These are phyloP conservation scores for Fistulinella cinereoalba DNA, from an alignment of 1,284 basidiomycete species.

Conservation along the genomic window DNA sequence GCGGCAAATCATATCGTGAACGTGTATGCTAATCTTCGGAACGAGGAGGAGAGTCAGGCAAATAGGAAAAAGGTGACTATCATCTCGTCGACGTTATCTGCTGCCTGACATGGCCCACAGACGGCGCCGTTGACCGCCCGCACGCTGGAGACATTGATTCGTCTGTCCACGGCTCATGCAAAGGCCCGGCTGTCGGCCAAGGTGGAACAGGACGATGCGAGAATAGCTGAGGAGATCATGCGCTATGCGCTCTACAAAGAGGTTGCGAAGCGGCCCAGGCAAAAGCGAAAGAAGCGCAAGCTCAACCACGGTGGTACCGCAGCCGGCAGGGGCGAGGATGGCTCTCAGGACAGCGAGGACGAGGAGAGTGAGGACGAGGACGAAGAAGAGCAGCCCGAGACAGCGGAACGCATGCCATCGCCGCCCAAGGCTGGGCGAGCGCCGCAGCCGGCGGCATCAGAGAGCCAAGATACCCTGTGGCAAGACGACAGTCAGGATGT, in stretches of 20 bases:
- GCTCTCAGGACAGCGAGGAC: constrained; percentile 41
- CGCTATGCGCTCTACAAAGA: constrained; percentile 98
- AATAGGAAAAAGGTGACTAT: constrained; percentile 82
- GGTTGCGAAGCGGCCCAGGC: constrained; percentile 75
- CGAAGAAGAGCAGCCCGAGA: constrained; percentile 38
- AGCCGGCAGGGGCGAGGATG: constrained; percentile 39
- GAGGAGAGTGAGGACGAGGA: constrained; percentile 42
- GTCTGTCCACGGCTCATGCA: constrained; percentile 95
- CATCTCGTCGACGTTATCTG: constrained; percentile 1
- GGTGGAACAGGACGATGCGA: constrained; percentile 86
- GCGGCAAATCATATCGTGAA: constrained; percentile 94
- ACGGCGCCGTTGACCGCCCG: constrained; percentile 96
- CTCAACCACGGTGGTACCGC: constrained; percentile 56
- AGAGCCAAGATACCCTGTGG: constrained; percentile 52
- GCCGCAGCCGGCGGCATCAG: constrained; percentile 8
- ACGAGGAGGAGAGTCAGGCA: constrained; percentile 82
- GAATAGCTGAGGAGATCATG: constrained; percentile 91
- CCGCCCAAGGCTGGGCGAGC: constrained; percentile 18
- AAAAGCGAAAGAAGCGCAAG: constrained; percentile 75
- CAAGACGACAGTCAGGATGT: constrained; percentile 63
- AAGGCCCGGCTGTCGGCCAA: constrained; percentile 88
- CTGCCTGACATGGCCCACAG: constrained; percentile 41
- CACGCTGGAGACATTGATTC: constrained; percentile 96
- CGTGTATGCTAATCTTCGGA: constrained; percentile 89
- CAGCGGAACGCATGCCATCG: constrained; percentile 49